Percentiles rank a stretch among this genome's conserved stretches.
Conservation (phyloP, 345 rosid species). For the Eucalyptus pauciflora region DNA sequence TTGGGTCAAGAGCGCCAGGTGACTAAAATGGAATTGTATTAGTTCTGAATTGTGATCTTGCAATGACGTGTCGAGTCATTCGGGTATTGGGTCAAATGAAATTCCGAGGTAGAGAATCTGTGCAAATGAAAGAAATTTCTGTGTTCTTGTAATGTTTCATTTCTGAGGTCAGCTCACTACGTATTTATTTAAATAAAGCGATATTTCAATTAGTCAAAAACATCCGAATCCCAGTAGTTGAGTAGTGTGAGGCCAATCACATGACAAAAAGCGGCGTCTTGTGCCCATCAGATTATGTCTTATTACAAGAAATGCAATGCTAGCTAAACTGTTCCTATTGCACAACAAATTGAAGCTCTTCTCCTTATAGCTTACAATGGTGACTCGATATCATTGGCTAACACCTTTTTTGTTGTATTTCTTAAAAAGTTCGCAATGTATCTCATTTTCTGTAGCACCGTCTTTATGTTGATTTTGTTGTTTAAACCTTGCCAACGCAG, state of each 20-base stretch:
- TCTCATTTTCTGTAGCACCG: not conserved
- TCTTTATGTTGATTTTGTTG: not conserved
- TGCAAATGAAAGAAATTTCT: not conserved
- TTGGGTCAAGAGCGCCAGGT: not conserved
- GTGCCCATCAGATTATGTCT: not conserved
- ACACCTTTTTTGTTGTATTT: not conserved
- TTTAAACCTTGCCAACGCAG: slow-evolving; percentile 23
- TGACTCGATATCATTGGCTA: not conserved
- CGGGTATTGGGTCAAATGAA: not conserved
- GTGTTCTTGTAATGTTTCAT: not conserved
- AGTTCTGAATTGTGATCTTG: not conserved
- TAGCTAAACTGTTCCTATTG: not conserved
- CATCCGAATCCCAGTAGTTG: not conserved
- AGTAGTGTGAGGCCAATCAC: not conserved
- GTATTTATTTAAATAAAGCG: not conserved
- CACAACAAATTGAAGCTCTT: not conserved
- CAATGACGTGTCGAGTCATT: not conserved
- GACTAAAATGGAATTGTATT: not conserved
- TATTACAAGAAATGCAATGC: not conserved
- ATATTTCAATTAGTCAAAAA: not conserved
- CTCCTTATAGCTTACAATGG: not conserved
- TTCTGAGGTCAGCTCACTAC: not conserved
- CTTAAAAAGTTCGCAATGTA: not conserved
- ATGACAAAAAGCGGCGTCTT: not conserved
- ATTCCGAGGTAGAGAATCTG: not conserved